Base-by-base conservation (phyloP, 148 eudicot species). In the Cornus florida region DNA sequence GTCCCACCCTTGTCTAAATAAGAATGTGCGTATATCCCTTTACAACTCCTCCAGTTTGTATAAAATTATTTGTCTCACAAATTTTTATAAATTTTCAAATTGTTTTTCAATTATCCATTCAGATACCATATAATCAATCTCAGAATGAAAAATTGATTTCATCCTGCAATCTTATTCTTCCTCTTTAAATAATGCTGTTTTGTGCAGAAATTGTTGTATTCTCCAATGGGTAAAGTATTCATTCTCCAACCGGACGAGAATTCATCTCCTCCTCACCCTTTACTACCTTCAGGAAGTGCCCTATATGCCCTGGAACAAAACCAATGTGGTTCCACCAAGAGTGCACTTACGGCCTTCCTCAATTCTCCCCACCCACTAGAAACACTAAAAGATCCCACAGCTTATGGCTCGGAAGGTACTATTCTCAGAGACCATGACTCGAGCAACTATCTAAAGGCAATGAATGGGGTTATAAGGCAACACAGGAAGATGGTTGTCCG, bases 381-480 rank as follows among this genome's bases (percentile, higher is more conserved):
- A 80, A 91, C 91, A 10, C 84, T 94, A 23, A 92, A 92, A 28
- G 85, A 94, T 71, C 97, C 90, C 16, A 81, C 77, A 39, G 98
- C 98, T 48, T 94, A 94, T 69, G 94, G 94, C 20, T 86, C 94
- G 0, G 92, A 94, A 62, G 98, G 98, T 23, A 85, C 92, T 3
- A 94, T 92, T 72, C 71, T 83, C n/a, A 86, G 97, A 86, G 98
- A 94, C 82, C 98, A 94, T 70, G 94, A 94, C 77, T 94, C 98
- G 2, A 88, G 86, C 83, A 94, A 92, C 86, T 94, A 94, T 76
- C 79, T 88, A 3, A 94, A 88, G 86, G 97, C 98, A 14, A 78
- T 92, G 41, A 89, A 87, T 33, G 86, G 81, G 32, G 88, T 92
- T 31, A 76, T 92, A 76, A 86, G 84, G 82, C 91, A 90, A 62